Conservation (phyloP, 176 grass and related monocot genomes). For the Avena atlantica region DNA sequence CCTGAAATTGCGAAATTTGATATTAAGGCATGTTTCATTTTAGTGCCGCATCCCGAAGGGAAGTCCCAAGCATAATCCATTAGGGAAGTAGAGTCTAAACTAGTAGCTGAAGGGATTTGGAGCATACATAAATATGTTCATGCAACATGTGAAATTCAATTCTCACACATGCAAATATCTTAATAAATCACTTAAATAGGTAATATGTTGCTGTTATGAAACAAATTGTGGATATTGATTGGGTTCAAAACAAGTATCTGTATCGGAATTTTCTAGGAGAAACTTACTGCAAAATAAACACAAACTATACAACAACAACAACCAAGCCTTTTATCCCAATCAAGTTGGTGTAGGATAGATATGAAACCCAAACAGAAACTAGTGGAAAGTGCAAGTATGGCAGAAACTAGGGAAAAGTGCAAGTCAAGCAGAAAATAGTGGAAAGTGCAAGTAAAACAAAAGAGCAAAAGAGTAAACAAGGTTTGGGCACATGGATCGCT, state of each 20-base stretch:
- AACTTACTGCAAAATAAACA: conserved; percentile 23
- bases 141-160: conserved; percentile 22
- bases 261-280: not conserved
- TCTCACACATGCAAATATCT: not conserved
- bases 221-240: conserved; percentile 11
- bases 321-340: no score
- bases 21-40: conserved; percentile 5
- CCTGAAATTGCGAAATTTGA: conserved; percentile 7
- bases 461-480: no score
- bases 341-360: no score
- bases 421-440: no score
- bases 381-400: no score
- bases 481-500: no score
- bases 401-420: no score
- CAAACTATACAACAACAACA: not conserved
- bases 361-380: no score
- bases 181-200: not conserved
- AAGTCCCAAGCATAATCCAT: conserved; percentile 13
- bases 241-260: conserved; percentile 18
- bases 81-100: not conserved
- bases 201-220: conserved; percentile 30
- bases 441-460: no score
- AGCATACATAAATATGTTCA: conserved; percentile 27
- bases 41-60: not conserved
- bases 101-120: conserved; percentile 15